Conservation (phyloP, 441 rosid species). For the Croton laevigatus region DNA sequence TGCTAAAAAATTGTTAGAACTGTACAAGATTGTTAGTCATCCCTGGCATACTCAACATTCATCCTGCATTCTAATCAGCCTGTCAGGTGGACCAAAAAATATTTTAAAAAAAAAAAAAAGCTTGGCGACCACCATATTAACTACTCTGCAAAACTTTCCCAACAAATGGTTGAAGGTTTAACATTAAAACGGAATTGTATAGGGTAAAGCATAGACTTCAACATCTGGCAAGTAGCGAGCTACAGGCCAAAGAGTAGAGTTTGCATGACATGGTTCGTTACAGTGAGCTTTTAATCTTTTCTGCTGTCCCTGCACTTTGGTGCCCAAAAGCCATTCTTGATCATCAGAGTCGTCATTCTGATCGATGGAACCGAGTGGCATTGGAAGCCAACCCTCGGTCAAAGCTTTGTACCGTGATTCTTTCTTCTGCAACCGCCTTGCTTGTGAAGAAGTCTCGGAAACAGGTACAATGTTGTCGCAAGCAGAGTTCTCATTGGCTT, state of each 20-base stretch:
- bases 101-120: neutral
- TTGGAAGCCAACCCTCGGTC: constrained; percentile 38
- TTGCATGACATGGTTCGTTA: constrained; percentile 2
- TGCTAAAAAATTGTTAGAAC: too few species aligned
- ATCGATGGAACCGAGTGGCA: constrained; percentile 12
- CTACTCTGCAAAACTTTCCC: neutral
- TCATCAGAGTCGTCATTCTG: constrained; percentile 20
- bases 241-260: constrained; percentile 28
- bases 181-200: constrained; percentile 50
- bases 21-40: too few species aligned
- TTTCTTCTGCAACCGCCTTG: neutral
- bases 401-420: constrained; percentile 28
- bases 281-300: constrained; percentile 24
- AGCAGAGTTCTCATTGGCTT: neutral
- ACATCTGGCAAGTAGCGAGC: constrained; percentile 40
- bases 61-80: neutral
- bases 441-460: neutral
- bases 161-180: neutral
- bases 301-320: constrained; percentile 17
- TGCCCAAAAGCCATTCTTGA: constrained; percentile 39
- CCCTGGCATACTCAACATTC: neutral
- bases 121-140: neutral
- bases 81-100: neutral
- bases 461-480: neutral
- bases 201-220: constrained; percentile 59